Evolutionary conservation across 2,329 filamentous ascomycete species (phyloP), one percentile per base, ranked within the genome.

Genomic region (Rhytidhysteron rufulum): DNA sequence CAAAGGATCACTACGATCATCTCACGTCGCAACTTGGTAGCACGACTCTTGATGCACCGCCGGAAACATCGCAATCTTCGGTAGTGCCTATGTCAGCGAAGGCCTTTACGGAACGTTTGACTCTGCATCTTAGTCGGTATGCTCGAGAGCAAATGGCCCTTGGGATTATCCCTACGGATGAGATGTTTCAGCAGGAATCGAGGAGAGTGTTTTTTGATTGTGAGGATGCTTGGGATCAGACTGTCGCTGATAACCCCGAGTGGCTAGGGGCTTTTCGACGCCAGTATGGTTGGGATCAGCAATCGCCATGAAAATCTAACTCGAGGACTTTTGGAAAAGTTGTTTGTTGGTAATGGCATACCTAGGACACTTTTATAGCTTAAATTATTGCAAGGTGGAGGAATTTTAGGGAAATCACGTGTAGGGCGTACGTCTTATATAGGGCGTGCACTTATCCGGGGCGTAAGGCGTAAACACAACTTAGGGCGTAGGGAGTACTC

Each of bases 111-210:
- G 67, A 71, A 34, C 60, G 70, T 10, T 43, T 73, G 15, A 67
- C 69, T 6, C 57, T 67, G 4, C 52, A 66, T 30, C 56, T 73
- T 1, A 67, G 67, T 34, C 59, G 55, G 16, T 72, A 63, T 43
- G 69, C 67, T 13, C 62, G 65, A 45, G 60, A 66, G 45, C 58
- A 62, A 15, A 57, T 58, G 44, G 34, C 47, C 18, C 27, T 55
- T 24, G 67, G 66, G 16, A 41, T 69, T 4, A 53, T 67, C 13
- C 60, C 70, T 6, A 72, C 69, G 1, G 71, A 75, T 43, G 69
- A 73, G 30, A 71, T 72, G 67, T 64, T 75, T 22, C 71, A 74
- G 48, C 50, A 50, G 4, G 64, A 72, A 39, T 67, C 72, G 5
- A 54, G 71, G 24, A 53, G 58, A 16, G 58, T 74, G n/a, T 36